Evolutionary conservation across 345 rosid genomes (phyloP), one percentile per base, ranked within the genome.

Genomic region (Odontarrhena argentea): DNA sequence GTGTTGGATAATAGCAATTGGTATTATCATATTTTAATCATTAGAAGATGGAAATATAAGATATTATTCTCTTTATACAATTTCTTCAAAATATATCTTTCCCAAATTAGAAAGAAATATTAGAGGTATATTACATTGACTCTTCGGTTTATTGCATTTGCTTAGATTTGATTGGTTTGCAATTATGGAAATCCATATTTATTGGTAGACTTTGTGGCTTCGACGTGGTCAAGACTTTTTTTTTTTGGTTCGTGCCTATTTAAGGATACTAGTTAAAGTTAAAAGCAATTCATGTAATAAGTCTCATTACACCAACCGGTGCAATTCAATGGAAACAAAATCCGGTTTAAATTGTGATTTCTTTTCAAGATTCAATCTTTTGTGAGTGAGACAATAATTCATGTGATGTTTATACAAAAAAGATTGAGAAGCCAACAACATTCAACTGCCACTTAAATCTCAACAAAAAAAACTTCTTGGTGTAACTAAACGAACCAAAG

Each of bases 381-480:
- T 46, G 35, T 62, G 32, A 55, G 52, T 36, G 67, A 11, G 32
- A 13, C 48, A 18, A 25, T 51, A 2, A 52, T 42, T 51, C 15
- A 2, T 9, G 54, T 40, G 34, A 55, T 36, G 40, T 11, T 38
- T 47, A 65, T 56, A 28, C 70, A 76, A 74, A 71, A 2, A 13
- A 55, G 57, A 47, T 49, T 68, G 72, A 76, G 69, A 79, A 81
- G 70, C 81, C 88, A 84, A 81, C 88, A 54, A 84, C 72, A 81
- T 79, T 74, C 85, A 85, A 77, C 91, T 61, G 84, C 83, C 5
- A 28, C 32, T 28, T 28, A 28, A 28, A 2, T 28, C 0, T 5
- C 36, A 56, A 46, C 28, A 37, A 56, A 9, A 36, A 44, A 42
- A 47, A 48, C 36, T 32, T 55, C 55, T 6, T 6, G 63, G 37